A percentile compares a stretch with the other conserved stretches of the same genome.
phyloP scores from a whole-genome alignment of 1,284 basidiomycete genomes.

The Leccinum ponderosum region DNA sequence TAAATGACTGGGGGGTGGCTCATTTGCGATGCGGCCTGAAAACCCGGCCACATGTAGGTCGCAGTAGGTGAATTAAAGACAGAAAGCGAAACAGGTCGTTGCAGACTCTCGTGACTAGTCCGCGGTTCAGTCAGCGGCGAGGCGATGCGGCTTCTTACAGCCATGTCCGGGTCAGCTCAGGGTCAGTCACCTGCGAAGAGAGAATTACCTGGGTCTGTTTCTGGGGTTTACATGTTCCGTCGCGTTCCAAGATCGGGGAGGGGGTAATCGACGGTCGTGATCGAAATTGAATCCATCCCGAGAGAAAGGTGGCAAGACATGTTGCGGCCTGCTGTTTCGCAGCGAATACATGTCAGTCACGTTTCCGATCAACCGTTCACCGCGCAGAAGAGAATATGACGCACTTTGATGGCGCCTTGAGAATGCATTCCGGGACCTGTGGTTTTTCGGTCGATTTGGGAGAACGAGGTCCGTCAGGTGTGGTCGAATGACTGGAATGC shows the following conservation, averaged over 20 bases:
- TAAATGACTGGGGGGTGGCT: conserved; percentile 39
- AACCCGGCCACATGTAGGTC: conserved; percentile 42
- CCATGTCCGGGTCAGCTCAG: conserved; percentile 20
- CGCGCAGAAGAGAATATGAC: conserved; percentile 14
- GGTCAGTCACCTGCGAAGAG: conserved; percentile 6
- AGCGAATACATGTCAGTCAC: conserved; percentile 19
- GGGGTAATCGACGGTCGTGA: conserved; percentile 36
- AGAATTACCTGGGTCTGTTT: conserved; percentile 29
- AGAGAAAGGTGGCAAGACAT: conserved; percentile 35
- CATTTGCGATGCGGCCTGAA: conserved; percentile 40
- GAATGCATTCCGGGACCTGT: conserved; percentile 22
- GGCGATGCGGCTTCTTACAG: conserved; percentile 24
- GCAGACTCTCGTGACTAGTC: conserved; percentile 26
- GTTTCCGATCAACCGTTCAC: conserved; percentile 29
- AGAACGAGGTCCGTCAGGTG: conserved; percentile 21
- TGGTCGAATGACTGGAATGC: conserved; percentile 19
- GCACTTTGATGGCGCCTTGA: conserved; percentile 29
- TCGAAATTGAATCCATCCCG: conserved; percentile 36
- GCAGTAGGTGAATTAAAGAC: conserved; percentile 41
- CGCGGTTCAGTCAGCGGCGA: conserved; percentile 22
- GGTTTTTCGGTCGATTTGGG: conserved; percentile 20
- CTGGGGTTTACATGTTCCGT: conserved; percentile 24
- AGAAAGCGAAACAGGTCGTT: conserved; percentile 37
- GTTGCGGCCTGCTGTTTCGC: conserved; percentile 34
- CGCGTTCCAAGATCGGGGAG: conserved; percentile 33